phyloP scores from a whole-genome alignment of 176 grass and related monocot species.

The Carex parvula region DNA sequence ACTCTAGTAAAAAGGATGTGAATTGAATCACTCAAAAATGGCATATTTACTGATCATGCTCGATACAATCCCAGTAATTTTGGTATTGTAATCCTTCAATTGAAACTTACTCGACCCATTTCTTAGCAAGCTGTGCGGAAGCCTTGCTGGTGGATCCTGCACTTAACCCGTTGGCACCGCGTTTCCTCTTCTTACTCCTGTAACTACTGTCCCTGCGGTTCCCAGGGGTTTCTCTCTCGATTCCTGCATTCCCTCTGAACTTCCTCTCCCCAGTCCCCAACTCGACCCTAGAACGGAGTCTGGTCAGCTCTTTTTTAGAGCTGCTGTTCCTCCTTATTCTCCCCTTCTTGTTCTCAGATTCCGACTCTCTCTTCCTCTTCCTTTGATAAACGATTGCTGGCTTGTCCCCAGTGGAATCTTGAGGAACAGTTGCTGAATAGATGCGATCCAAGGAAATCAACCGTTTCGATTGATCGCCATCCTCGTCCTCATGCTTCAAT shows the following conservation, averaged over 20 bases:
- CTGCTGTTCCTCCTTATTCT: slow-evolving; percentile 30
- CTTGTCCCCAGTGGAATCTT: slow-evolving; percentile 26
- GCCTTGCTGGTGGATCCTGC: slow-evolving; percentile 9
- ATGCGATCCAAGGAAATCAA: slow-evolving; percentile 69
- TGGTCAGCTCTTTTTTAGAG: slow-evolving; percentile 45
- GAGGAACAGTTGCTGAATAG: slow-evolving; percentile 63
- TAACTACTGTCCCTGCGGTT: slow-evolving; percentile 25
- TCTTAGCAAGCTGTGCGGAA: slow-evolving; percentile 36
- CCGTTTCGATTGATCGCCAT: slow-evolving; percentile 47
- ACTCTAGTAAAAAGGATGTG: background rate
- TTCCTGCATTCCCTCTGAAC: background rate
- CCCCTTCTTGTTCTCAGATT: slow-evolving; percentile 13
- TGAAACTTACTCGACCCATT: slow-evolving; percentile 92
- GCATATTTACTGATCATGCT: background rate
- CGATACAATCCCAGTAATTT: background rate
- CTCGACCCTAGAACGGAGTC: slow-evolving; percentile 30
- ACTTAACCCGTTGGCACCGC: background rate
- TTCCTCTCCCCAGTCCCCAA: slow-evolving; percentile 26
- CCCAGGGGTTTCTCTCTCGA: slow-evolving; percentile 22
- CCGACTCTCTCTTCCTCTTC: background rate
- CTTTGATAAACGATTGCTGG: slow-evolving; percentile 13
- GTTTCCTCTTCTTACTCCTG: slow-evolving; percentile 32
- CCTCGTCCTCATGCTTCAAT: slow-evolving; percentile 21
- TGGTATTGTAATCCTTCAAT: background rate
- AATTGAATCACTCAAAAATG: background rate